Evolutionary conservation across 345 rosid species (phyloP).

Genomic region (Camelina laxa): DNA sequence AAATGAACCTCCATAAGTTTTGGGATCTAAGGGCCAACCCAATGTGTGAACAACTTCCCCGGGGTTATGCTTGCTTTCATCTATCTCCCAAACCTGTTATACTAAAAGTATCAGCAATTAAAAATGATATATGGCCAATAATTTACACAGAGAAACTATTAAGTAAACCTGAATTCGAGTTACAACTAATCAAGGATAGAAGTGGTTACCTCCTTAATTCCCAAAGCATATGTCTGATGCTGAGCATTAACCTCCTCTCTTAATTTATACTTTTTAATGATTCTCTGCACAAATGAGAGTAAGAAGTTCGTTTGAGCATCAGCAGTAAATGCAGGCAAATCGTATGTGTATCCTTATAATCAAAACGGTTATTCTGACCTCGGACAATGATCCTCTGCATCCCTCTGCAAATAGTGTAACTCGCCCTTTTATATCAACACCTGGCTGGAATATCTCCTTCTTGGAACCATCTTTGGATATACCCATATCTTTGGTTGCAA

Average conservation of each 20-base stretch:
- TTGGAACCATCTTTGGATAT: constrained; percentile 86
- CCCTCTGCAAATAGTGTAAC: constrained; percentile 89
- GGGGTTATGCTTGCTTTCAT: constrained; percentile 81
- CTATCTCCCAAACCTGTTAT: constrained; percentile 92
- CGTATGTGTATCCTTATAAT: not conserved
- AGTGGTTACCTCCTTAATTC: constrained; percentile 79
- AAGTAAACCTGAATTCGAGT: constrained; percentile 6
- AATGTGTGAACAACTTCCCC: constrained; percentile 84
- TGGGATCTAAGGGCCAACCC: constrained; percentile 93
- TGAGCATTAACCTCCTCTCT: constrained; percentile 84
- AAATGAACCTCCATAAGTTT: constrained; percentile 96
- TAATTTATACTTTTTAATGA: constrained; percentile 68
- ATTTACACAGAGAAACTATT: not conserved
- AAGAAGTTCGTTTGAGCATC: constrained; percentile 28
- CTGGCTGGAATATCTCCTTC: constrained; percentile 86
- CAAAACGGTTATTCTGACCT: constrained; percentile 57
- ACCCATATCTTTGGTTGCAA: constrained; percentile 97
- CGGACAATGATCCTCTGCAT: constrained; percentile 95
- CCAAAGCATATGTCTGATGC: constrained; percentile 96
- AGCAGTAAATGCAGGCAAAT: constrained; percentile 6
- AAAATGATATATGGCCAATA: not conserved
- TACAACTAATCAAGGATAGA: not conserved
- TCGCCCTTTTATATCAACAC: constrained; percentile 80
- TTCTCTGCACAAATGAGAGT: constrained; percentile 51
- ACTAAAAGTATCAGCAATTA: constrained; percentile 19